Base-by-base conservation (phyloP, 208 protist species). In the Vickermania ingenoplastis region DNA sequence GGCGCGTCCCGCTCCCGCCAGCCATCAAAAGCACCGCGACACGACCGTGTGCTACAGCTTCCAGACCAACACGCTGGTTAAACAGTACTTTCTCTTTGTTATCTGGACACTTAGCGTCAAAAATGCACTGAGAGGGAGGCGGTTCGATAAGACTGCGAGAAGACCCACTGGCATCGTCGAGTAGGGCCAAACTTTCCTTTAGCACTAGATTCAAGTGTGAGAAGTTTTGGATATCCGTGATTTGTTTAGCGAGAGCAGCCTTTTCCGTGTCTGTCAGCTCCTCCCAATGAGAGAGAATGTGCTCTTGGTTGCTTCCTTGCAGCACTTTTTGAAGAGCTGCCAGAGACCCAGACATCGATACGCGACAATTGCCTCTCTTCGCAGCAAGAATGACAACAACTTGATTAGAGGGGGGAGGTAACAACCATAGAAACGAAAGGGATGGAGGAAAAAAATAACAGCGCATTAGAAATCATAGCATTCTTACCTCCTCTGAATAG, bases 1-100 rank as follows among this genome's bases (percentile, higher is more conserved):
- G 88, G 4, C 98, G 86, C 4, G 97, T 99, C 41, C 98, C 97
- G 73, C 98, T 97, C 27, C 98, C 98, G 30, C 98, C 98, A 0
- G 98, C 98, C 29, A 99, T 74, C 23, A 99, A 73, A 14, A 99
- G 57, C 48, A 97, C 81, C 3, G 86, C 98, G 0, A 96, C 80
- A 60, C 90, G 72, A 13, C 93, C 88, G 31, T 69, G 17, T 3
- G 77, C 62, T 41, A 99, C 92, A 24, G 88, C 58, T 31, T 80
- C 49, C 23, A 97, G 76, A 14, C 95, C 90, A 5, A 65, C 50
- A 1, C 23, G 23, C 26, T 68, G 63, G 28, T 75, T 25, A 1
- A 36, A 7, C 23, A 7, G 28, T 2, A 69, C 54, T 22, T 57
- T 52, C 1, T 50, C 53, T 1, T 55, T 26, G n/a, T 58, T 41